phyloP scores from a whole-genome alignment of 2,329 filamentous ascomycete species.

The Trichothecium roseum region DNA sequence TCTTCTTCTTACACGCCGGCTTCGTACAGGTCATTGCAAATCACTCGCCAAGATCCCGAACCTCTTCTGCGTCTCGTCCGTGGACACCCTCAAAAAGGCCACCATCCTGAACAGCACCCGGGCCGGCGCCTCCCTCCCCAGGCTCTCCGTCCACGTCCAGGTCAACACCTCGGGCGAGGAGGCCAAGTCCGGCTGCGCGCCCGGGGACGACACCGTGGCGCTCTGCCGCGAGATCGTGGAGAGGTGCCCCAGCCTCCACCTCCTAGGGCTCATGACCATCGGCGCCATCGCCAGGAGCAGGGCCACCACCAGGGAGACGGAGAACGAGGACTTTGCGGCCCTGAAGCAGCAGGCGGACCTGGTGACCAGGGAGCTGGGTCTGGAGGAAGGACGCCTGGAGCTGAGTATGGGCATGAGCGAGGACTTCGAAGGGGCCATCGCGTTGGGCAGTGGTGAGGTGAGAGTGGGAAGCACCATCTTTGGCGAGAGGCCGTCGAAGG shows the following conservation, averaged over 20 bases:
- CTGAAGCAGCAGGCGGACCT: slow-evolving; percentile 61
- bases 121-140: slow-evolving; percentile 24
- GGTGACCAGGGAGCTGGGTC: slow-evolving; percentile 42
- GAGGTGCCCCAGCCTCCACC: slow-evolving; percentile 59
- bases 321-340: slow-evolving; percentile 80
- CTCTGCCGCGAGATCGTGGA: slow-evolving; percentile 62
- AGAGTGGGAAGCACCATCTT: slow-evolving; percentile 92
- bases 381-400: slow-evolving; percentile 53
- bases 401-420: slow-evolving; percentile 98
- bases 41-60: slow-evolving; percentile 77
- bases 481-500: slow-evolving; percentile 68
- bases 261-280: slow-evolving; percentile 93
- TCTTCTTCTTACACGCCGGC: slow-evolving; percentile 1
- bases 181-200: slow-evolving; percentile 72
- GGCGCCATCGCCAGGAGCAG: slow-evolving; percentile 82
- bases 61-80: slow-evolving; percentile 82
- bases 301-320: slow-evolving; percentile 60
- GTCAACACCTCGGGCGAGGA: slow-evolving; percentile 90
- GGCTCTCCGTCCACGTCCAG: slow-evolving; percentile 74
- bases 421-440: slow-evolving; percentile 85
- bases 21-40: slow-evolving; percentile 70
- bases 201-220: slow-evolving; percentile 46
- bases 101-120: slow-evolving; percentile 69
- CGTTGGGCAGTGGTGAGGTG: slow-evolving; percentile 78
- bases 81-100: slow-evolving; percentile 84